These are phyloP conservation scores for Ceratobasidium sp. DNA, from an alignment of 1,284 basidiomycete species.

Conservation along the genomic window DNA sequence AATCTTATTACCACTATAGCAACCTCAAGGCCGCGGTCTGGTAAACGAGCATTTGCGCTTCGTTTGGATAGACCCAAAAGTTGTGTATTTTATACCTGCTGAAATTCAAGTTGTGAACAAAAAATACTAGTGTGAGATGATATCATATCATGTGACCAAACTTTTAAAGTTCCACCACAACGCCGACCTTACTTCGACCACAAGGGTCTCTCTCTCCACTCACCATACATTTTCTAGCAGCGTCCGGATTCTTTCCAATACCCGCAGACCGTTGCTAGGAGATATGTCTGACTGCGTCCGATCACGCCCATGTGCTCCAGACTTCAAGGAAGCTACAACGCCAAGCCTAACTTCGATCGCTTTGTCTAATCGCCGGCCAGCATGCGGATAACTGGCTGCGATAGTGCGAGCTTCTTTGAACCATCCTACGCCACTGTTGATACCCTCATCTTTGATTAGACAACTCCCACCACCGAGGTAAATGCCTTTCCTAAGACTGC, in stretches of 20 bases:
- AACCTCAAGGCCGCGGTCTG: conserved; percentile 42
- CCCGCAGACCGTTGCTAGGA: not conserved
- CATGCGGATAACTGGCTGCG: not conserved
- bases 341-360: not conserved
- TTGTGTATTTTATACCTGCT: not conserved
- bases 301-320: not conserved
- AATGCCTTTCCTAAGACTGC: no score
- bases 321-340: not conserved
- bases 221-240: no score
- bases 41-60: not conserved
- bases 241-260: not conserved
- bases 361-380: not conserved
- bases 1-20: not conserved
- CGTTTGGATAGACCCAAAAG: not conserved
- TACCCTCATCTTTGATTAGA: no score
- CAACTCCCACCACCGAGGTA: no score
- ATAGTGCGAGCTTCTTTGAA: conserved; percentile 1
- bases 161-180: no score
- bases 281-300: not conserved
- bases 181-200: no score
- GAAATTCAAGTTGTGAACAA: not conserved
- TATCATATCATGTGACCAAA: no score
- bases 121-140: not conserved
- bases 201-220: no score
- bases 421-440: not conserved